phyloP scores from a whole-genome alignment of 2,329 filamentous ascomycete genomes.

The Epicoccum nigrum region DNA sequence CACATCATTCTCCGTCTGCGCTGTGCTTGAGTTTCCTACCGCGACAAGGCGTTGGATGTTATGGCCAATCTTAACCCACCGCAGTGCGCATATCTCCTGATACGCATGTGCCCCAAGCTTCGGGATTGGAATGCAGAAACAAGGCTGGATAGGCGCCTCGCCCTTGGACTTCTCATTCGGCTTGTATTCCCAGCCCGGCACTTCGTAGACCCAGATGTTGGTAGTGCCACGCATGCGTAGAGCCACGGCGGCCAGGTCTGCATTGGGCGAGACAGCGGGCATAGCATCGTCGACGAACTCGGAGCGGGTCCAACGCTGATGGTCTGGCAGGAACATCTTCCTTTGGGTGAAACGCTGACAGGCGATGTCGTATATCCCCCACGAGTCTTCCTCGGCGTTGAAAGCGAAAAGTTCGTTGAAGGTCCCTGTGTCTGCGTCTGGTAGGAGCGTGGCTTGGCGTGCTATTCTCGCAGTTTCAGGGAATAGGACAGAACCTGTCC shows the following conservation, averaged over 20 bases:
- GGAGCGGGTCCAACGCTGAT: slow-evolving; percentile 46
- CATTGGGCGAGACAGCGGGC: slow-evolving; percentile 48
- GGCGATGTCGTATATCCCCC: slow-evolving; percentile 50
- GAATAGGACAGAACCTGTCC: slow-evolving; percentile 51
- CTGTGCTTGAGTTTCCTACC: slow-evolving; percentile 44
- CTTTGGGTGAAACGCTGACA: slow-evolving; percentile 47
- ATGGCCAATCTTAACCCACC: slow-evolving; percentile 42
- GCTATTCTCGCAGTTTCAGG: slow-evolving; percentile 48
- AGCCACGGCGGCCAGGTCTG: slow-evolving; percentile 47
- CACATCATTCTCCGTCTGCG: slow-evolving; percentile 31
- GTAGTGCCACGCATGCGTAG: slow-evolving; percentile 47
- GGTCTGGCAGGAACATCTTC: slow-evolving; percentile 48
- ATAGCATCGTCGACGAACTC: slow-evolving; percentile 50
- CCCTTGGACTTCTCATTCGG: slow-evolving; percentile 32
- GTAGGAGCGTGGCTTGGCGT: slow-evolving; percentile 48
- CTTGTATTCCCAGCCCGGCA: slow-evolving; percentile 45
- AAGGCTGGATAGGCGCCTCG: slow-evolving; percentile 45
- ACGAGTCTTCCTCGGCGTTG: slow-evolving; percentile 48
- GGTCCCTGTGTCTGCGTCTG: slow-evolving; percentile 46
- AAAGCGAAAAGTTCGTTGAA: slow-evolving; percentile 51
- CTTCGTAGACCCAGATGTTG: slow-evolving; percentile 49
- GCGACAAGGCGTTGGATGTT: slow-evolving; percentile 46
- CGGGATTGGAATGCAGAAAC: slow-evolving; percentile 45
- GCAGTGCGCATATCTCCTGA: slow-evolving; percentile 46
- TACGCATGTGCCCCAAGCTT: slow-evolving; percentile 39